These are phyloP conservation scores for Piromyces sp. DNA, from an alignment of 192 early-diverging fungal genomes.

Conservation along the genomic window DNA sequence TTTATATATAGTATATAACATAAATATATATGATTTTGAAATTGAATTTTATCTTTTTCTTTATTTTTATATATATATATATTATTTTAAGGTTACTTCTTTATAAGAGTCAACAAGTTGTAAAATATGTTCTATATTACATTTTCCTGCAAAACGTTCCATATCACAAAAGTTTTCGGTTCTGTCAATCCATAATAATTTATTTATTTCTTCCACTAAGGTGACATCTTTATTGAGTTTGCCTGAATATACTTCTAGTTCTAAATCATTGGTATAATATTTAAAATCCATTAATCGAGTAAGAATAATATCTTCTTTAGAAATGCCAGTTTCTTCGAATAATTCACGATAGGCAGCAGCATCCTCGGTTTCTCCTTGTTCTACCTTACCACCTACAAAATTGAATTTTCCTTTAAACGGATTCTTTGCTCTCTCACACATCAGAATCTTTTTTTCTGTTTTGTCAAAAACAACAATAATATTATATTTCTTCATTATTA, in stretches of 20 bases:
- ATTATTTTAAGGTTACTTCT: too few relatives aligned
- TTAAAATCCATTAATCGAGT: not conserved
- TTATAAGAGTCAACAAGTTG: too few relatives aligned
- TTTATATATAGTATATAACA: too few relatives aligned
- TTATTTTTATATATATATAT: too few relatives aligned
- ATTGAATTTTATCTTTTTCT: too few relatives aligned
- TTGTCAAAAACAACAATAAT: not conserved
- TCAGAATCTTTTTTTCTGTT: not conserved
- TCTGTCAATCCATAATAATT: not conserved
- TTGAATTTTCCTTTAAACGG: not conserved
- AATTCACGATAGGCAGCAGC: not conserved
- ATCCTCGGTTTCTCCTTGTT: not conserved
- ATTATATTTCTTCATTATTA: not conserved
- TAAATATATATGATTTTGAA: too few relatives aligned
- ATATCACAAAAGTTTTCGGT: not conserved
- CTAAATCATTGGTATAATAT: not conserved
- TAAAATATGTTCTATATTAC: not conserved
- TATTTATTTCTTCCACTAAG: not conserved
- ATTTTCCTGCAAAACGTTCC: not conserved
- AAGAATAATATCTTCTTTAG: not conserved
- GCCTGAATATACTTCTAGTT: not conserved
- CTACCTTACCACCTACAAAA: not conserved
- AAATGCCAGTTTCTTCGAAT: not conserved
- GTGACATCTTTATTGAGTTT: not conserved
- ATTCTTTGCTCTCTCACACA: not conserved